phyloP scores from a whole-genome alignment of 306 rosid genomes.

The Casuarina glauca region DNA sequence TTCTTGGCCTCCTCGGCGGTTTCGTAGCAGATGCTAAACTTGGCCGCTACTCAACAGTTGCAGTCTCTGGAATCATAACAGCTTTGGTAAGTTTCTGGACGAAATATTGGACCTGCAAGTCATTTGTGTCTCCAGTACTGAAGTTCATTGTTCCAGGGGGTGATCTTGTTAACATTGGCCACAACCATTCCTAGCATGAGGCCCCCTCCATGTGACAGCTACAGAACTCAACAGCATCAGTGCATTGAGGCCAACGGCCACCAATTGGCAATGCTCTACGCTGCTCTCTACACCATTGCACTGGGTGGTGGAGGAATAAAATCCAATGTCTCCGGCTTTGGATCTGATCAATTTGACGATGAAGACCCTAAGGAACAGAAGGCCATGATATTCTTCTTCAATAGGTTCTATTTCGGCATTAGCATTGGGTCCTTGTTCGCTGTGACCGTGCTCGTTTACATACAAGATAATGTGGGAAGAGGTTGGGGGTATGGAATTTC shows the following conservation, averaged over 20 bases:
- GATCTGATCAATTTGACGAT: conserved; percentile 73
- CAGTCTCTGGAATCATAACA: conserved; percentile 52
- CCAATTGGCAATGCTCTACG: conserved; percentile 64
- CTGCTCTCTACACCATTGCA: conserved; percentile 73
- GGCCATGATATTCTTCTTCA: conserved; percentile 91
- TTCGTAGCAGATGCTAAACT: conserved; percentile 88
- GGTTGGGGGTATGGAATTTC: conserved; percentile 90
- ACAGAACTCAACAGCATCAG: conserved; percentile 52
- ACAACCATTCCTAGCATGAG: conserved; percentile 69
- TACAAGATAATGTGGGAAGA: conserved; percentile 86
- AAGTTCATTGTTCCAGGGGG: conserved; percentile 54
- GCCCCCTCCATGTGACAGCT: conserved; percentile 62
- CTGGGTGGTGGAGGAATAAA: conserved; percentile 90
- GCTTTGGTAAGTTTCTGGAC: conserved; percentile 52
- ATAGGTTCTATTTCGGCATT: conserved; percentile 81
- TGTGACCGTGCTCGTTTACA: conserved; percentile 73
- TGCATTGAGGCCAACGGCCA: conserved; percentile 61
- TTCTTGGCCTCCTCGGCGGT: conserved; percentile 91
- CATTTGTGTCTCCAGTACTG: not conserved
- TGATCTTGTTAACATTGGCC: conserved; percentile 63
- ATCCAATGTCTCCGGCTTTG: conserved; percentile 88
- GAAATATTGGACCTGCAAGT: not conserved
- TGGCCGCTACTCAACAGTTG: conserved; percentile 73
- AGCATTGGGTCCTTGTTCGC: conserved; percentile 83
- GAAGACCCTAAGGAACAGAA: conserved; percentile 75